Base-by-base conservation (phyloP, 495 filamentous ascomycete genomes). In the Trichocladium uniseriatum region DNA sequence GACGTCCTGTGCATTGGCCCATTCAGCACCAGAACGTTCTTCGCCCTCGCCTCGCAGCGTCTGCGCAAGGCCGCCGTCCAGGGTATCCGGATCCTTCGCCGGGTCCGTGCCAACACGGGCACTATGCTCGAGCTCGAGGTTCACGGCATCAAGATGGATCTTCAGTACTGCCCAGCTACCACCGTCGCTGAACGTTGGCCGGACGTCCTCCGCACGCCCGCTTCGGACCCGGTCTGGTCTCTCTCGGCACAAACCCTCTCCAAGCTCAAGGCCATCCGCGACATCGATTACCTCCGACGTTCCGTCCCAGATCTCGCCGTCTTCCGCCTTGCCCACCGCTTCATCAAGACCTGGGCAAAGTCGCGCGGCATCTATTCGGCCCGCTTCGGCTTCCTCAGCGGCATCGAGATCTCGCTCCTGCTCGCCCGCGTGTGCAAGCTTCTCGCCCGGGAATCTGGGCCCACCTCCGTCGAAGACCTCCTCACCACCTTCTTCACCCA, bases 1-100 rank as follows among this genome's bases (percentile, higher is more conserved):
- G 76, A 83, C 56, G 75, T 78, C 50, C 62, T 82, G 18, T 77
- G 69, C 52, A 73, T 82, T 46, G 78, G 79, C 9, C 72, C 71
- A 13, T 74, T 80, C 42, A 73, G 73, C 46, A 51, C 75, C 14
- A 61, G 63, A 48, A 75, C 70, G 3, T 83, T 83, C 57, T 78
- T 81, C 48, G 54, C 72, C 16, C 57, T 80, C 5, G 75, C 72
- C 14, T 62, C 62, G 5, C 71, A 73, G 49, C 66, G 72, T 6
- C 63, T 83, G 38, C 69, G 71, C 38, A 72, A 64, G 29, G 64
- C 65, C 5, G 45, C 67, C 1, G 38, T 59, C 9, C 61, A 61
- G 13, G 71, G 65, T 5, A 57, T 81, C 41, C 69, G 60, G 43
- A 64, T 80, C 28, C 56, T 80, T 14, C 70, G 77, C 34, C 69